Evolutionary conservation across 2,329 filamentous ascomycete species (phyloP), one percentile per base, ranked within the genome.

Genomic region (Aspergillus sp.): DNA sequence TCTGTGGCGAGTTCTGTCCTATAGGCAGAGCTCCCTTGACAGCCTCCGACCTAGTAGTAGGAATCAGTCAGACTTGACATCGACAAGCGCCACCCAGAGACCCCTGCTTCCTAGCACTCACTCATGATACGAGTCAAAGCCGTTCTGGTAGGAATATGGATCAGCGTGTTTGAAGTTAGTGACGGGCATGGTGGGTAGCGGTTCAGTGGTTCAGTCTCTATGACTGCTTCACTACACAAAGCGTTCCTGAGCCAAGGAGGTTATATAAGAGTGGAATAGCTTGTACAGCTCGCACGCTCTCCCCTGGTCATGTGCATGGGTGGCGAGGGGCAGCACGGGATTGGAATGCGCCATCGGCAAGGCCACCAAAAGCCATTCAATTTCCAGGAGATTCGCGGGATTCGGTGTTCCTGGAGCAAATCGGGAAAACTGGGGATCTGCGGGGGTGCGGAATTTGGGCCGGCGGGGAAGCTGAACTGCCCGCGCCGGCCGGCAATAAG

Each of bases 1-100:
- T 91, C 73, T 96, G 91, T 0, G 92, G 92, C 2, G 90, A 91
- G 80, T 96, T 96, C 44, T 88, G 84, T 53, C 84, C 91, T 60
- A 91, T 72, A 8, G 92, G 91, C 5, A 94, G 81, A 5, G 91
- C 88, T 17, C 88, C 89, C 15, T 87, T 81, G 58, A 94, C 80
- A 48, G 91, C 90, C 81, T 95, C 91, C 47, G 89, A 86, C 73
- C 90, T 93, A 57, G 6, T 17, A 69, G 10, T 17, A 69, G 10
- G 44, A 8, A 41, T 44, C 17, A 19, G 61, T 71, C 68, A 68
- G 62, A 49, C 19, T 47, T 8, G 15, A 32, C 5, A 30, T 42
- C 59, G 15, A 54, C 21, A 48, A 30, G 55, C 4, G 54, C 25
- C 10, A 30, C 44, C 17, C 23, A 17, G 11, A 36, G 42, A 23